phyloP scores from a whole-genome alignment of 2,329 filamentous ascomycete genomes.

The Pseudopithomyces maydicus region DNA sequence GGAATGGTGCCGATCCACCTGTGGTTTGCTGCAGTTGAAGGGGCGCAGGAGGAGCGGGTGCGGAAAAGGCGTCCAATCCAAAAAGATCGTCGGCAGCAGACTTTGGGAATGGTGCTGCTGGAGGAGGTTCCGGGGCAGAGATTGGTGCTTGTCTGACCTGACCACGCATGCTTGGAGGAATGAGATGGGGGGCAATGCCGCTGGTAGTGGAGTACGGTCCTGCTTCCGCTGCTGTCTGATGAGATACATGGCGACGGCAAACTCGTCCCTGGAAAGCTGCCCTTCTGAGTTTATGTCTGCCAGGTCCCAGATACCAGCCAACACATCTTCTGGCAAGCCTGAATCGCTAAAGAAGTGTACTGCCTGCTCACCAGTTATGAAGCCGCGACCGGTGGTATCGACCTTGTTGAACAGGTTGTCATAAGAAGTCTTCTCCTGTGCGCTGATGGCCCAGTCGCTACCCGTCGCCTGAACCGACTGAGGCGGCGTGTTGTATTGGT shows the following conservation, averaged over 20 bases:
- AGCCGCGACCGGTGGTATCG: slow-evolving; percentile 79
- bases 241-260: slow-evolving; percentile 96
- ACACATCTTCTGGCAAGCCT: slow-evolving; percentile 80
- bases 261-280: slow-evolving; percentile 83
- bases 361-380: slow-evolving; percentile 91
- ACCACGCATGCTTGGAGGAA: slow-evolving; percentile 83
- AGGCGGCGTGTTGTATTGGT: slow-evolving; percentile 54
- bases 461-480: slow-evolving; percentile 61
- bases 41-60: slow-evolving; percentile 53
- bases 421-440: slow-evolving; percentile 84
- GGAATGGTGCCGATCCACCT: slow-evolving; percentile 66
- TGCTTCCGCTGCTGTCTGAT: slow-evolving; percentile 87
- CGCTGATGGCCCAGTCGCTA: slow-evolving; percentile 80
- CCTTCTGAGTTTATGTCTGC: slow-evolving; percentile 93
- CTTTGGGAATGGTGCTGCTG: slow-evolving; percentile 60
- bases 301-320: slow-evolving; percentile 97
- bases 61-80: slow-evolving; percentile 76
- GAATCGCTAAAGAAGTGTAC: slow-evolving; percentile 95
- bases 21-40: slow-evolving; percentile 71
- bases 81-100: slow-evolving; percentile 94
- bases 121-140: slow-evolving; percentile 53
- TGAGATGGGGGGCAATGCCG: slow-evolving; percentile 78
- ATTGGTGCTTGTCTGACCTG: slow-evolving; percentile 57
- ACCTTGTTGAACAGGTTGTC: slow-evolving; percentile 84
- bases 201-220: slow-evolving; percentile 69